Base-by-base conservation (phyloP, 306 rosid genomes). In the Lathyrus aphaca region DNA sequence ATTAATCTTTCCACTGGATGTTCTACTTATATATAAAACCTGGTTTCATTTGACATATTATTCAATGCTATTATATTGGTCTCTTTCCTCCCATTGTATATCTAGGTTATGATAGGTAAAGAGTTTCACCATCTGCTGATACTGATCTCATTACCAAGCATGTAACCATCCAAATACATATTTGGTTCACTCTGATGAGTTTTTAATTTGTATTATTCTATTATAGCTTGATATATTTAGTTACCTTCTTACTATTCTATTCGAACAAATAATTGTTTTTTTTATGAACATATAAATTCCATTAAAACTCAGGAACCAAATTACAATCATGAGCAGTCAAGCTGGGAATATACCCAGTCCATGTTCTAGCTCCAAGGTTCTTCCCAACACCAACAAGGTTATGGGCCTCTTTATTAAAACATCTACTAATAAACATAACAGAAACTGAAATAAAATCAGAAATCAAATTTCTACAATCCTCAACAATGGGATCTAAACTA, bases 61-160 rank as follows among this genome's bases (percentile, higher is more conserved):
- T 66, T 60, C 72, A 48, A 46, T 23, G 46, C 8, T 60, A 67
- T 40, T 81, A 58, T 42, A 42, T 15, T 48, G 8, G 68, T 78
- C 30, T 60, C 18, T 74, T 68, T 40, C 54, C 66, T 71, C 77
- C 63, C 35, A 11, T 80, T 73, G 48, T 57, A 69, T 72, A 35
- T 78, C 23, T 82, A 94, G 99, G 99, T 94, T 80, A 97, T 97
- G 58, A 91, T 94, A 49, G 99, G 99, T 16, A 94, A 86, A 97
- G 97, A 9, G 96, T 94, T 82, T 94, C 99, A 73, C 99, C 99
- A n/a, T 88, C 97, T 3, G 95, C 99, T 58, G 99, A 97, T 74
- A 94, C 97, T 15, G 97, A 94, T 82, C 88, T 94, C 55, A 94
- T 94, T 68, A 97, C 97, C 88, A 94, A 96, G 97, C 91, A 91